Evolutionary conservation across 2,329 filamentous ascomycete species (phyloP).

Genomic region (Graphium sp.): DNA sequence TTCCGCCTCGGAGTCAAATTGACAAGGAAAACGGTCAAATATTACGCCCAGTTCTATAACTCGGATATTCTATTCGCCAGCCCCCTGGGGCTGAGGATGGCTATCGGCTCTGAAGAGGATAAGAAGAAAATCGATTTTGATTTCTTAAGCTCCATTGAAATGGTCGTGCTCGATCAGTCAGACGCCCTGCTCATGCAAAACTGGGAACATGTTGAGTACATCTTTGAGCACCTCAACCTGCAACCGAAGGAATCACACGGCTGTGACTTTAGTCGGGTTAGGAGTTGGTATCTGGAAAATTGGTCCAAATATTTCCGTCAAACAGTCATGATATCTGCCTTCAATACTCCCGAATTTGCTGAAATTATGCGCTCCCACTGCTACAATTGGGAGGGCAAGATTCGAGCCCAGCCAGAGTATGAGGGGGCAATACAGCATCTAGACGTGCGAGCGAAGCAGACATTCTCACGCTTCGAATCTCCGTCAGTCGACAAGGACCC

Average conservation of each 20-base stretch:
- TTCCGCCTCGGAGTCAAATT: slow-evolving; percentile 95
- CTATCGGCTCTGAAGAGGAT: slow-evolving; percentile 63
- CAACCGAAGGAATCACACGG: slow-evolving; percentile 82
- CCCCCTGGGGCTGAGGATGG: slow-evolving; percentile 75
- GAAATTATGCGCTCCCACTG: slow-evolving; percentile 61
- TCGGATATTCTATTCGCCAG: slow-evolving; percentile 91
- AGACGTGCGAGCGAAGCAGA: slow-evolving; percentile 60
- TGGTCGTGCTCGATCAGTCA: slow-evolving; percentile 80
- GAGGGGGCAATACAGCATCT: slow-evolving; percentile 58
- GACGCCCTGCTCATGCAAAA: slow-evolving; percentile 95
- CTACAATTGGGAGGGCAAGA: slow-evolving; percentile 65
- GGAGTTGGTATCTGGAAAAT: slow-evolving; percentile 84
- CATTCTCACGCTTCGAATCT: slow-evolving; percentile 74
- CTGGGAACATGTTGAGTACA: slow-evolving; percentile 88
- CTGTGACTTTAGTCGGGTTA: slow-evolving; percentile 82
- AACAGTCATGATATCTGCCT: slow-evolving; percentile 65
- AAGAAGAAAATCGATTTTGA: slow-evolving; percentile 57
- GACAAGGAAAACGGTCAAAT: slow-evolving; percentile 88
- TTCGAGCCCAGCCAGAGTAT: slow-evolving; percentile 56
- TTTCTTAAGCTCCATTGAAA: slow-evolving; percentile 84
- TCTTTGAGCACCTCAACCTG: slow-evolving; percentile 81
- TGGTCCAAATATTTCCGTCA: slow-evolving; percentile 70
- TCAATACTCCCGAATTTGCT: slow-evolving; percentile 78
- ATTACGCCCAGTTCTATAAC: slow-evolving; percentile 88
- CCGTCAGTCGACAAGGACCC: slow-evolving; percentile 57